Evolutionary conservation across 352 stramenopile species (phyloP), one percentile per base, ranked within the genome.

Genomic region (Salisapilia sapeloensis): DNA sequence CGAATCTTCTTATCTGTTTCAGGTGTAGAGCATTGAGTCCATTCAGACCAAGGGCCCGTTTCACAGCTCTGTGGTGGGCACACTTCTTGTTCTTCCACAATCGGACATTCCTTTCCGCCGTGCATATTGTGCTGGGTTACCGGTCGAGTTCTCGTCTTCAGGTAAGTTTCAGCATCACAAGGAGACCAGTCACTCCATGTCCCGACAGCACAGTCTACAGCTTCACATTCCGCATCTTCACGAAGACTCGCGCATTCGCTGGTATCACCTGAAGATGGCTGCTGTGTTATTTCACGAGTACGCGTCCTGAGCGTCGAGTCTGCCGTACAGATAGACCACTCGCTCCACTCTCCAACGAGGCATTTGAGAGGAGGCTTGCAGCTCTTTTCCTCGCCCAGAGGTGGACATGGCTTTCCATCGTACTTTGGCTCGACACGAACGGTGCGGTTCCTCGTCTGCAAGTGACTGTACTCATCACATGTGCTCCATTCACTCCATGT

Each of bases 41-140:
- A 83, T 2, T 56, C 35, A 2, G 14, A 33, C 63, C 63, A 83
- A 6, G 34, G 38, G 0, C 37, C 50, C 7, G 58, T 29, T 0
- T 42, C 13, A 28, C 69, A 84, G 32, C 69, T 35, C 4, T 79
- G 48, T 0, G 59, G 25, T 2, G 64, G 64, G 30, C 67, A 84
- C n/a, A 38, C 23, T 4, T 52, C 17, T 1, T 32, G 17, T 20
- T 75, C 48, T 6, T 31, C 28, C 1, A 46, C 10, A 35, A 43
- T 58, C 11, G 46, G 52, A 22, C 60, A 75, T 10, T 20, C 43
- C n/a, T 37, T 17, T 2, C 67, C 67, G 9, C 53, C 56, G 17
- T 50, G 49, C 0, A 69, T 28, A 9, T 60, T 44, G 0, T 29
- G 2, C 13, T 43, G 46, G 2, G 59, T 2, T 1, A 75, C 30